A percentile compares a stretch with the other conserved stretches of the same genome.
These are phyloP conservation scores for Pseudoturritis turrita DNA, from an alignment of 345 rosid genomes.

Conservation along the genomic window DNA sequence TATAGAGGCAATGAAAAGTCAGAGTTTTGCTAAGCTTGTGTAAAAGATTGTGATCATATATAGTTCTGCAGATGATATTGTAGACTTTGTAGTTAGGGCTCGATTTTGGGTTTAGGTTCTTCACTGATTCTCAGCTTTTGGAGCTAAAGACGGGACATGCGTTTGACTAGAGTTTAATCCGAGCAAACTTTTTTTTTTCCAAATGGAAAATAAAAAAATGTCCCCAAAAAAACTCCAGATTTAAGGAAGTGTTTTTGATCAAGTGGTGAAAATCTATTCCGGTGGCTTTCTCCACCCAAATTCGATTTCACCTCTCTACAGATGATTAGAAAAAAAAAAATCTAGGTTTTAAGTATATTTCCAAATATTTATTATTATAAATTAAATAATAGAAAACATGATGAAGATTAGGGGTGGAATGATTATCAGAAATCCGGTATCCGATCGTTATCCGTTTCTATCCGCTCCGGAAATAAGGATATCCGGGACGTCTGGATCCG, in stretches of 20 bases:
- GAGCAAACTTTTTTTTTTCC: neutral
- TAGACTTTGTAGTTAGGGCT: neutral
- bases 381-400: neutral
- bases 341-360: too few relatives aligned
- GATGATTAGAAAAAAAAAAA: too few relatives aligned
- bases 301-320: too few relatives aligned
- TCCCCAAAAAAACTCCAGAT: neutral
- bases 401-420: too few relatives aligned
- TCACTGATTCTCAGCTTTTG: neutral
- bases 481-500: too few relatives aligned
- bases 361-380: neutral
- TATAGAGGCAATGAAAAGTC: conserved; percentile 3
- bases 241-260: too few relatives aligned
- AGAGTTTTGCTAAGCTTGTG: neutral
- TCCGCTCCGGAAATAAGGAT: too few relatives aligned
- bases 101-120: neutral
- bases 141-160: neutral
- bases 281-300: too few relatives aligned
- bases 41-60: neutral
- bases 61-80: neutral
- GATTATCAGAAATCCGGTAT: too few relatives aligned
- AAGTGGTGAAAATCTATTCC: too few relatives aligned
- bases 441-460: too few relatives aligned
- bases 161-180: neutral
- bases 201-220: neutral